Conservation (phyloP, 345 rosid genomes). For the Salix koriyanagi region DNA sequence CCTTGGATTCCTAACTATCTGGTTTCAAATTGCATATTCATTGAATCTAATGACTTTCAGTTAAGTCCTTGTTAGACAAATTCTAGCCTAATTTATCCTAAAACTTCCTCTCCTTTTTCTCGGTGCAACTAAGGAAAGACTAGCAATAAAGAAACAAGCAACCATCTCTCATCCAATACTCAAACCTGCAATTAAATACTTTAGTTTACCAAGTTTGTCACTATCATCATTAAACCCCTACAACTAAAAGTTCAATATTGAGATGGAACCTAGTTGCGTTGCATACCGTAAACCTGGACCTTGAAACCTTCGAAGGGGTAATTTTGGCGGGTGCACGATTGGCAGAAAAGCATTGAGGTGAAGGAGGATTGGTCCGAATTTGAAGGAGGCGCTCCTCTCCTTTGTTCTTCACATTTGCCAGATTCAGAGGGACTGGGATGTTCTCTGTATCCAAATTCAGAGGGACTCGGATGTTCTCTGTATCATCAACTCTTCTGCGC, state of each 20-base stretch:
- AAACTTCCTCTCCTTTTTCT: background rate
- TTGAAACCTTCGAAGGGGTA: conserved; percentile 43
- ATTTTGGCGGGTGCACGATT: conserved; percentile 32
- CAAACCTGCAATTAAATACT: background rate
- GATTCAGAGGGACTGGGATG: conserved; percentile 37
- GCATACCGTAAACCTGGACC: conserved; percentile 59
- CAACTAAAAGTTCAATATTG: background rate
- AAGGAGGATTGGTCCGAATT: conserved; percentile 87
- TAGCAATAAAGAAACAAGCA: background rate
- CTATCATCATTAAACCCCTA: background rate
- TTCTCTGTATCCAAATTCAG: conserved; percentile 61
- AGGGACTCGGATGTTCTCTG: conserved; percentile 46
- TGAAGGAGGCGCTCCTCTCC: conserved; percentile 54
- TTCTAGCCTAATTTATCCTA: background rate
- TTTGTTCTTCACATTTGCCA: conserved; percentile 50
- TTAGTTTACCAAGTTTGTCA: background rate
- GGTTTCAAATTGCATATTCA: background rate
- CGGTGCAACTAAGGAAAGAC: background rate
- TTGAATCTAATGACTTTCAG: background rate
- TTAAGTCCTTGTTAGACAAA: background rate
- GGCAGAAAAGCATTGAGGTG: conserved; percentile 95
- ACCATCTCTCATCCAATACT: background rate
- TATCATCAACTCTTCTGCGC: conserved; percentile 48
- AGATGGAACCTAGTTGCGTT: conserved; percentile 1
- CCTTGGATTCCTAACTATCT: too few relatives aligned